Evolutionary conservation across 2,329 filamentous ascomycete species (phyloP).

Genomic region (Plectosphaerella sp.): DNA sequence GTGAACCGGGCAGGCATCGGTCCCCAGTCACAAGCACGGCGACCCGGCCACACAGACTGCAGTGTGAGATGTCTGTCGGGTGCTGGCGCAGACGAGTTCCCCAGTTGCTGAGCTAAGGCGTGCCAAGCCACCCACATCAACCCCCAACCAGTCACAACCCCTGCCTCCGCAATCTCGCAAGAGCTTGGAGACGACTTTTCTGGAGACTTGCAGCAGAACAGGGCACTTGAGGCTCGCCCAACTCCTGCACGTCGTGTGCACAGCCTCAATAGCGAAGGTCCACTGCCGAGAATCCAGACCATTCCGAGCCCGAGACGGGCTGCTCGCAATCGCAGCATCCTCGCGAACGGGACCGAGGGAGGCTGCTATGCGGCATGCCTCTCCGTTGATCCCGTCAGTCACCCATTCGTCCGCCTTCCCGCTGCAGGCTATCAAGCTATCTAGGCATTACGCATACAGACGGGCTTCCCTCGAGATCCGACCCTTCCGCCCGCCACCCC

Average conservation of each 20-base stretch:
- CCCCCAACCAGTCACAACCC: not conserved
- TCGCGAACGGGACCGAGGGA: not conserved
- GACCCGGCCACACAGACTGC: too few species aligned
- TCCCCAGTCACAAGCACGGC: too few species aligned
- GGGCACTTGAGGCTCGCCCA: not conserved
- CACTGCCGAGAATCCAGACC: constrained; percentile 4
- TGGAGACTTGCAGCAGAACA: constrained; percentile 1
- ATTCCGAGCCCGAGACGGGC: not conserved
- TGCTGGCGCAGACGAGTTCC: not conserved
- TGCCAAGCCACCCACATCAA: not conserved
- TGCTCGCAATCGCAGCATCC: not conserved
- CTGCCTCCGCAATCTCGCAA: constrained; percentile 5
- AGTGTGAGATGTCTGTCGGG: too few species aligned
- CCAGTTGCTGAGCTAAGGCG: not conserved
- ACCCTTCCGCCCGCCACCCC: not conserved
- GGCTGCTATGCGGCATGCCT: not conserved
- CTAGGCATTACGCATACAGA: not conserved
- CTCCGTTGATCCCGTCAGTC: too few species aligned
- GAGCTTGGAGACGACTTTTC: constrained; percentile 2
- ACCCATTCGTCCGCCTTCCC: not conserved
- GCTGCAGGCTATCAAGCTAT: too few species aligned
- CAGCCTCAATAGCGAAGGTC: constrained; percentile 1
- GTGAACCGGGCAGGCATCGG: too few species aligned
- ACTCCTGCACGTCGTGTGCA: not conserved
- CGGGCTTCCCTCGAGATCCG: not conserved